Percentiles rank a stretch among this genome's conserved stretches.
These are phyloP conservation scores for Jatropha podagrica DNA, from an alignment of 441 rosid species.

Conservation along the genomic window DNA sequence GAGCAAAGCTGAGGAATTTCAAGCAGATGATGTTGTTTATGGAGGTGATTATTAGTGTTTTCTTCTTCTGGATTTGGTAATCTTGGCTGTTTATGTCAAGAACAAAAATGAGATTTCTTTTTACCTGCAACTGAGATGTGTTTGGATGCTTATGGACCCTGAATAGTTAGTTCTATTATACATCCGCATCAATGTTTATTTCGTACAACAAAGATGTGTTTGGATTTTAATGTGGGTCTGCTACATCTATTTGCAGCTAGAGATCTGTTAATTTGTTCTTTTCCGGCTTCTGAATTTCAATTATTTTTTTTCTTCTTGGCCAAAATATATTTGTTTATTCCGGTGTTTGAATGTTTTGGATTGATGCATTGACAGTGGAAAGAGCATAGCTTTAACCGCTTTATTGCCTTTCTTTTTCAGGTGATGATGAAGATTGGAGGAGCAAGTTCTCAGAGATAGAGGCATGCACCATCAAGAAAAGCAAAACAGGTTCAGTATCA, in stretches of 20 bases:
- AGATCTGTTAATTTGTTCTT: conserved; percentile 50
- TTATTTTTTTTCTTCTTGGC: conserved; percentile 20
- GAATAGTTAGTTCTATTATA: conserved; percentile 25
- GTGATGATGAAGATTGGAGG: conserved; percentile 68
- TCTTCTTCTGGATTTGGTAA: conserved; percentile 21
- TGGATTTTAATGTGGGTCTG: conserved; percentile 25
- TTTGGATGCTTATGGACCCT: conserved; percentile 32
- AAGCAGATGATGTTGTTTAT: conserved; percentile 57
- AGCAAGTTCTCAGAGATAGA: conserved; percentile 75
- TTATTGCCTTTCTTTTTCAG: conserved; percentile 42
- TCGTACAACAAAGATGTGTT: conserved; percentile 20
- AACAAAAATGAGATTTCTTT: conserved; percentile 19
- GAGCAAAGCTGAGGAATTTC: conserved; percentile 86
- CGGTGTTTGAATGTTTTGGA: conserved; percentile 36
- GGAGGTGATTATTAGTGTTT: conserved; percentile 44
- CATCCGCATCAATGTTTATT: conserved; percentile 22
- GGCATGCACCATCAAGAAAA: conserved; percentile 75
- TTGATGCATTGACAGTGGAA: conserved; percentile 38
- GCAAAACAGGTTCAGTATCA: conserved; percentile 69
- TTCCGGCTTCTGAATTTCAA: conserved; percentile 30
- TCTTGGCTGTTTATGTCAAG: conserved; percentile 17
- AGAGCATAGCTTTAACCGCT: conserved; percentile 53
- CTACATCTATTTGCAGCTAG: conserved; percentile 31
- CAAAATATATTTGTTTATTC: conserved; percentile 25
- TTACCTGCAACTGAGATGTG: conserved; percentile 19